phyloP scores from a whole-genome alignment of 2,329 filamentous ascomycete genomes.

The Sordariomycetes sp. region DNA sequence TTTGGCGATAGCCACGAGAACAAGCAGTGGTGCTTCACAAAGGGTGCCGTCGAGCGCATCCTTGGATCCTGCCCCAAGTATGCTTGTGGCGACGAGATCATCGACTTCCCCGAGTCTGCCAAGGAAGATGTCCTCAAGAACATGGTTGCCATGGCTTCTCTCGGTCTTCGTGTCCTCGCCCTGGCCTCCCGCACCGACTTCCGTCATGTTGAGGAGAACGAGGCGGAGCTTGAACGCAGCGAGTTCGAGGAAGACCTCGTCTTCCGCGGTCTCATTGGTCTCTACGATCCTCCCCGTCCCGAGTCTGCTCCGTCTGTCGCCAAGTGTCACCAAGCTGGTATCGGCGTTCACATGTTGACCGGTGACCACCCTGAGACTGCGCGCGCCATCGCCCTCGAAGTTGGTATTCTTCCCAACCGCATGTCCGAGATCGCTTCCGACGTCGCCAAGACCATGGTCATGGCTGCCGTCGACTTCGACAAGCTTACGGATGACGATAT shows the following conservation, averaged over 20 bases:
- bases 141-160: constrained; percentile 58
- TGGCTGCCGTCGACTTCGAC: constrained; percentile 60
- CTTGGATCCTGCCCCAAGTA: constrained; percentile 51
- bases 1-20: constrained; percentile 23
- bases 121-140: constrained; percentile 51
- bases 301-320: constrained; percentile 53
- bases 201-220: constrained; percentile 20
- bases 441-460: constrained; percentile 51
- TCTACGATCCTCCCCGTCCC: constrained; percentile 64
- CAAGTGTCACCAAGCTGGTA: constrained; percentile 50
- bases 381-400: constrained; percentile 52
- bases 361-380: constrained; percentile 60
- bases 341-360: constrained; percentile 61
- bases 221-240: constrained; percentile 48
- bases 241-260: constrained; percentile 50
- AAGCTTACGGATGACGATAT: constrained; percentile 53
- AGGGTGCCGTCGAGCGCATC: constrained; percentile 60
- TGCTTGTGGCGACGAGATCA: constrained; percentile 26
- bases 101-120: constrained; percentile 41
- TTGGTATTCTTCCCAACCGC: constrained; percentile 49
- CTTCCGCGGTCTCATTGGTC: constrained; percentile 60
- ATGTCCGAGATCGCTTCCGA: constrained; percentile 42
- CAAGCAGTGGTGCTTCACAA: constrained; percentile 39
- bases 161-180: constrained; percentile 61
- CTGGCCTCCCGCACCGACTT: constrained; percentile 33